Base-by-base conservation (phyloP, 495 filamentous ascomycete genomes). In the Hypoxylon trugodes region DNA sequence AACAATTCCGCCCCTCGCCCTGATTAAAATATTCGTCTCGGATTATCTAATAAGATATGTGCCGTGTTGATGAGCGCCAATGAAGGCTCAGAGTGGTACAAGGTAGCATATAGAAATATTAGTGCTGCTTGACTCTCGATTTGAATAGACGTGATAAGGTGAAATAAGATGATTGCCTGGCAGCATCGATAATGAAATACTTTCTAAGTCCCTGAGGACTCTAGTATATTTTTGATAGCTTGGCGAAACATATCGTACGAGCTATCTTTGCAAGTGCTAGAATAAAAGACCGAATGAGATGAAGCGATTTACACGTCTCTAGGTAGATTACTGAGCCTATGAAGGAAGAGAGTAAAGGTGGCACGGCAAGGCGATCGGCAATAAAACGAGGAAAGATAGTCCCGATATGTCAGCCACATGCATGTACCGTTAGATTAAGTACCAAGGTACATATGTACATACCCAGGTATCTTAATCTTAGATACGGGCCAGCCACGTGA, bases 361-460 rank as follows among this genome's bases (percentile, higher is more conserved):
- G 10, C 48, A 64, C 68, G 68, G 68, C 68, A 71, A 71, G 50
- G 21, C 24, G 15, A 53, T 71, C 68, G 68, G 68, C 65, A 69
- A 51, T 59, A 58, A n/a, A 48, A 26, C 19, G 30, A 49, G 37
- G 33, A 69, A 68, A 65, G 59, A 65, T 70, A 54, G 52, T 61
- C 68, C 68, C 58, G 38, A 22, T 10, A 3, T 48, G 42, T 30
- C 28, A 48, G 30, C 26, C 35, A 53, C 48, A 48, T n/a, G n/a
- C 38, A 19, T 26, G 15, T 25, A 15, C 41, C 41, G n/a, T n/a
- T n/a, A 19, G 7, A 28, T 6, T 33, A 33, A 32, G 45, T 48
- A 32, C 9, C n/a, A 4, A 47, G 25, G 43, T 47, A 40, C 33
- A 16, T 38, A 38, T 38, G 24, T 32, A 47, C 3, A 0, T 37